phyloP scores from a whole-genome alignment of 768 basidiomycete species.

The Boletus patriciae region DNA sequence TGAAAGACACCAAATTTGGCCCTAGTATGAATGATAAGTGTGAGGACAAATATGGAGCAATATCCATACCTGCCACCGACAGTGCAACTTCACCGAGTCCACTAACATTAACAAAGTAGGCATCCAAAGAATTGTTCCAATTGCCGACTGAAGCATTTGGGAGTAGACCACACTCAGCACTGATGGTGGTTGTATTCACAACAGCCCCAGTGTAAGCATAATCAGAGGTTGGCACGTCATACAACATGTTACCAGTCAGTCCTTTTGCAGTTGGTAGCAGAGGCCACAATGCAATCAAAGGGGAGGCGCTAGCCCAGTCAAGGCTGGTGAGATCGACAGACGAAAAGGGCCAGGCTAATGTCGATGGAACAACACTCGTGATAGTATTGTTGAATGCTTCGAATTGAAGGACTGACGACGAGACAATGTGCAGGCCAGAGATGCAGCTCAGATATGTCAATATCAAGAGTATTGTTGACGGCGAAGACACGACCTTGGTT shows the following conservation, averaged over 20 bases:
- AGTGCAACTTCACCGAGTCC: conserved; percentile 5
- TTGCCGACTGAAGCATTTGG: conserved; percentile 2
- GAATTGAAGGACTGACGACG: conserved; percentile 22
- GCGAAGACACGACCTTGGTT: conserved; percentile 11
- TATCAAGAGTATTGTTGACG: neutral
- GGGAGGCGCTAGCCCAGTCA: neutral
- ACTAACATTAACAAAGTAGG: conserved; percentile 1
- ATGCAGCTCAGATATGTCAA: conserved; percentile 20
- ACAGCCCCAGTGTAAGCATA: conserved; percentile 2
- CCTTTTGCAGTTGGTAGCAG: conserved; percentile 11
- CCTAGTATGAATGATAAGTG: neutral
- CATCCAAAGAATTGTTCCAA: neutral
- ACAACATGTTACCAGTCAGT: conserved; percentile 13
- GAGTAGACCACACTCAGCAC: conserved; percentile 16
- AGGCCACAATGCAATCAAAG: neutral
- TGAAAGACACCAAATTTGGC: neutral
- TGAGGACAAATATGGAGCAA: neutral
- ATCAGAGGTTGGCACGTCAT: conserved; percentile 13
- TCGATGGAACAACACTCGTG: neutral
- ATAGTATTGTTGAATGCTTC: conserved; percentile 13
- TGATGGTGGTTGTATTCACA: conserved; percentile 20
- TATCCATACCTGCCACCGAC: neutral
- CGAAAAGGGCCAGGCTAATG: neutral
- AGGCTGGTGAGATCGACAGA: neutral
- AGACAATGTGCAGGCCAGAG: conserved; percentile 23